Conservation (phyloP, 805 yeast genomes). For the Yamadazyma endophytica region DNA sequence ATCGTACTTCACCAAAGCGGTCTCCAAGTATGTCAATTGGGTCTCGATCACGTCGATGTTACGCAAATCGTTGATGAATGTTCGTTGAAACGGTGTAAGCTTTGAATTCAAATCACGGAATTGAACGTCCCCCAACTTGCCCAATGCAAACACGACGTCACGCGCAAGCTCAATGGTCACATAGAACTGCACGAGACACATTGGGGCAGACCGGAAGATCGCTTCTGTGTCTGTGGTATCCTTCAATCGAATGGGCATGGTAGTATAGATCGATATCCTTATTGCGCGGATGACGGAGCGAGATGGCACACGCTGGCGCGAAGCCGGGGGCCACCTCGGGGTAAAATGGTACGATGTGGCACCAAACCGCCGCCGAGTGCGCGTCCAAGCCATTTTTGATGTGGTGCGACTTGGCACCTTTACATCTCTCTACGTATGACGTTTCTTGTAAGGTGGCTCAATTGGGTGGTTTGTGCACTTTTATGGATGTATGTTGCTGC, state of each 20-base stretch:
- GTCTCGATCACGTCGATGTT: conserved; percentile 29
- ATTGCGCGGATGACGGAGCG: not conserved
- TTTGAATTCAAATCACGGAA: conserved; percentile 47
- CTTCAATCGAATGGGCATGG: conserved; percentile 9
- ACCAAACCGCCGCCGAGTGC: too few species aligned
- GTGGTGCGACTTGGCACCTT: too few species aligned
- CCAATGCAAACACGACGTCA: conserved; percentile 36
- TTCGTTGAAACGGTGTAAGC: conserved; percentile 43
- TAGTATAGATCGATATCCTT: not conserved
- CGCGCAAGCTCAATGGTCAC: conserved; percentile 44
- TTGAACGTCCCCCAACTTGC: conserved; percentile 38
- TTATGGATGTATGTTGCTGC: too few species aligned
- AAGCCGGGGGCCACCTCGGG: not conserved
- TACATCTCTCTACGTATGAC: too few species aligned
- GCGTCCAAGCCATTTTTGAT: too few species aligned
- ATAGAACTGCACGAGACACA: conserved; percentile 46
- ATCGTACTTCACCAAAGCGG: conserved; percentile 27
- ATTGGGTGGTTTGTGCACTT: too few species aligned
- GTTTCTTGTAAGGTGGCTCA: too few species aligned
- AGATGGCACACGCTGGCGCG: not conserved
- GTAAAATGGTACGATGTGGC: too few species aligned
- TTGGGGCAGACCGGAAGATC: conserved; percentile 44
- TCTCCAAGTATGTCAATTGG: conserved; percentile 23
- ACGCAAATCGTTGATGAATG: conserved; percentile 40
- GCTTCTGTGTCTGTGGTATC: conserved; percentile 22